Evolutionary conservation across 2,329 filamentous ascomycete genomes (phyloP).

Genomic region (Monilinia fructicola): DNA sequence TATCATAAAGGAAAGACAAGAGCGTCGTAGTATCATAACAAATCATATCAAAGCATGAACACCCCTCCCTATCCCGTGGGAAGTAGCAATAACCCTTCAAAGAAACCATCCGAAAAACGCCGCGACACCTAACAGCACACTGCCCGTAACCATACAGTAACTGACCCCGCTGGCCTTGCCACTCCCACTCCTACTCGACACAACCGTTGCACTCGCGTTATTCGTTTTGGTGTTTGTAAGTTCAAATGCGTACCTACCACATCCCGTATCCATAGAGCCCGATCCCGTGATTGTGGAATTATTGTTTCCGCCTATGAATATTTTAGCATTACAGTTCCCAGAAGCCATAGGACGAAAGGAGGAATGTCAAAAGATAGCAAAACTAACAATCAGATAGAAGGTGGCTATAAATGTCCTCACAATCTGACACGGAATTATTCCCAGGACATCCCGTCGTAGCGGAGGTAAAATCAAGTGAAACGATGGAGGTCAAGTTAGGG

Average conservation of each 20-base stretch:
- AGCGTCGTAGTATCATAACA: background rate
- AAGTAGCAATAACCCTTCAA: background rate
- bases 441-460: background rate
- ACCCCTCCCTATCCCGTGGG: background rate
- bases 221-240: background rate
- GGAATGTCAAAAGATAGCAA: background rate
- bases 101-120: constrained; percentile 13
- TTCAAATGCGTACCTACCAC: background rate
- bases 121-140: constrained; percentile 6
- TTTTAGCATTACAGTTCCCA: background rate
- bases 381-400: constrained; percentile 4
- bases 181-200: constrained; percentile 10
- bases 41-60: background rate
- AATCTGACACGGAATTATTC: background rate
- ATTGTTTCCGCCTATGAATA: background rate
- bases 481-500: background rate
- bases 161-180: constrained; percentile 9
- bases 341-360: background rate
- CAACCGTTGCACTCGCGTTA: background rate
- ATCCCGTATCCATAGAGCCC: background rate
- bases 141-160: constrained; percentile 4
- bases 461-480: constrained; percentile 6
- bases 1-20: constrained; percentile 2
- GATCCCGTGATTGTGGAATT: constrained; percentile 7
- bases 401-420: background rate